Conservation (phyloP, 1,139 yeast genomes). For the Blastobotrys ciferrii region DNA sequence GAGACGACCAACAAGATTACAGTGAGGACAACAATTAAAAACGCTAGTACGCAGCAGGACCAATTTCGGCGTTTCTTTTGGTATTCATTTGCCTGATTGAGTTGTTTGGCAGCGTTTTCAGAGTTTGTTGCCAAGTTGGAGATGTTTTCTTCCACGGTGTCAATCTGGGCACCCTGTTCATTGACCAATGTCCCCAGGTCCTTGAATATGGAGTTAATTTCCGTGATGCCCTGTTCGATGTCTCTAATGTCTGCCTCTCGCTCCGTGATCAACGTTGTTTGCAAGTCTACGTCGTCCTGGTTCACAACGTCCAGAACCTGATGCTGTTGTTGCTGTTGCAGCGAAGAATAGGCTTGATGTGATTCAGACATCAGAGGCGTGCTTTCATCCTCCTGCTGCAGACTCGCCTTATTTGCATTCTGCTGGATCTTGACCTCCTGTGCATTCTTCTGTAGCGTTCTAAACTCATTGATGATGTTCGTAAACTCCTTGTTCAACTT, state of each 20-base stretch:
- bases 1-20: slow-evolving; percentile 43
- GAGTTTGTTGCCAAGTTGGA: slow-evolving; percentile 63
- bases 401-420: slow-evolving; percentile 15
- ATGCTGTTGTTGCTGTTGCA: slow-evolving; percentile 39
- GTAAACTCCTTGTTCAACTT: slow-evolving; percentile 46
- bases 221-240: slow-evolving; percentile 74
- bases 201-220: slow-evolving; percentile 79
- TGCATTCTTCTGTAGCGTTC: slow-evolving; percentile 38
- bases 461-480: slow-evolving; percentile 42
- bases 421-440: slow-evolving; percentile 34
- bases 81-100: slow-evolving; percentile 69
- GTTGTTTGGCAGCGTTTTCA: slow-evolving; percentile 67
- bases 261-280: slow-evolving; percentile 64
- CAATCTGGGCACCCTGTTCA: slow-evolving; percentile 83
- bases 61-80: slow-evolving; percentile 71
- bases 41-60: slow-evolving; percentile 61
- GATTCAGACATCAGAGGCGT: slow-evolving; percentile 28
- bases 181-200: slow-evolving; percentile 74
- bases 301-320: slow-evolving; percentile 42
- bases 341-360: slow-evolving; percentile 32
- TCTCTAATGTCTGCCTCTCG: slow-evolving; percentile 69
- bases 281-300: slow-evolving; percentile 73
- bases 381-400: slow-evolving; percentile 30
- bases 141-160: slow-evolving; percentile 77
- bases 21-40: slow-evolving; percentile 45